These are phyloP conservation scores for Kwoniella europaea DNA, from an alignment of 768 basidiomycete genomes.

Conservation along the genomic window DNA sequence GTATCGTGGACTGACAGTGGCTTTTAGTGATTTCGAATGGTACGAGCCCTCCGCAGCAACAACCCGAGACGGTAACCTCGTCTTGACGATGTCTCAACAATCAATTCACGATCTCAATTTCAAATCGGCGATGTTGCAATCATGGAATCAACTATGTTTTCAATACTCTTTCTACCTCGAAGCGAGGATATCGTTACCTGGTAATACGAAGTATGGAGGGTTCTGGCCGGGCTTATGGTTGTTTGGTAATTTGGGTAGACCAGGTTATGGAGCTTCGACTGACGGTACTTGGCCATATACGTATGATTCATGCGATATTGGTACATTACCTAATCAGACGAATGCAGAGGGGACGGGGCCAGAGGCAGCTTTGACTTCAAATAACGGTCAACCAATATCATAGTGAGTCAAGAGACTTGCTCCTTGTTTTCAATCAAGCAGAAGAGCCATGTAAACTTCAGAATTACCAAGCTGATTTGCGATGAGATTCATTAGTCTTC, in stretches of 20 bases:
- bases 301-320: slow-evolving; percentile 82
- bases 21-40: slow-evolving; percentile 70
- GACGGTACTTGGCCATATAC: slow-evolving; percentile 87
- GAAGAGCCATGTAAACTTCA: not conserved
- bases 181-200: slow-evolving; percentile 54
- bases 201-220: slow-evolving; percentile 48
- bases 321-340: slow-evolving; percentile 66
- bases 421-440: not conserved
- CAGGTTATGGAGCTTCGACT: slow-evolving; percentile 87
- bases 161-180: slow-evolving; percentile 85
- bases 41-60: slow-evolving; percentile 64
- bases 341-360: slow-evolving; percentile 41
- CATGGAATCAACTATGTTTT: slow-evolving; percentile 96
- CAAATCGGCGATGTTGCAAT: slow-evolving; percentile 66
- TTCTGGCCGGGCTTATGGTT: slow-evolving; percentile 90
- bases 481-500: slow-evolving; percentile 61
- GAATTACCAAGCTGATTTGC: not conserved
- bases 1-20: not conserved
- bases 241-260: slow-evolving; percentile 80
- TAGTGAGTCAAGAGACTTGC: slow-evolving; percentile 33
- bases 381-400: slow-evolving; percentile 40
- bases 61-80: slow-evolving; percentile 76
- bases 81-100: slow-evolving; percentile 76
- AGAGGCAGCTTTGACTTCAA: slow-evolving; percentile 37
- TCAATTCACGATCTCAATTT: slow-evolving; percentile 81